Percentiles rank a stretch among this genome's conserved stretches.
Conservation (phyloP, 1,284 basidiomycete species). For the Cutaneotrichosporon arboriforme region DNA sequence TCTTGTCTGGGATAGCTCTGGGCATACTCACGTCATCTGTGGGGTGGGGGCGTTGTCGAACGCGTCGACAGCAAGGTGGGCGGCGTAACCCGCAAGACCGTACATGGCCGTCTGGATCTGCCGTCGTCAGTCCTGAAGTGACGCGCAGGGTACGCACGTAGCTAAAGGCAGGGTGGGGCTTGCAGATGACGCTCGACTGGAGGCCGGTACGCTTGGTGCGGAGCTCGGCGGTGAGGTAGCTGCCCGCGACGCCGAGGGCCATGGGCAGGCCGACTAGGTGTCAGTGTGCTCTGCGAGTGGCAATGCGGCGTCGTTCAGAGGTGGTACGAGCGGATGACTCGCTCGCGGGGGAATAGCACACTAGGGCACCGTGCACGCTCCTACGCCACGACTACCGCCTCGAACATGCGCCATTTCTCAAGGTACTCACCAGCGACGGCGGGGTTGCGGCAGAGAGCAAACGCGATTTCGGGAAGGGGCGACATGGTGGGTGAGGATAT, state of each 20-base stretch:
- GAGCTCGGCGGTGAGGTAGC: constrained; percentile 47
- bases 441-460: constrained; percentile 58
- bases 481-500: constrained; percentile 33
- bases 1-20: not conserved
- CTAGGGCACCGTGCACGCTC: no score
- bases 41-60: constrained; percentile 54
- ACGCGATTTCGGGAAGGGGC: constrained; percentile 50
- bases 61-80: constrained; percentile 59
- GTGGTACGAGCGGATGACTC: no score
- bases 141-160: constrained; percentile 3
- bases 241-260: constrained; percentile 56
- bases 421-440: constrained; percentile 53
- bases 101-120: constrained; percentile 18
- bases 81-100: constrained; percentile 65
- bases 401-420: not conserved
- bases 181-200: not conserved
- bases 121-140: not conserved
- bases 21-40: constrained; percentile 48
- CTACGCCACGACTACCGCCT: not conserved
- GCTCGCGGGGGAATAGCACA: no score
- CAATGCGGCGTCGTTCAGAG: not conserved
- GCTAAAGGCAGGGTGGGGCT: constrained; percentile 9
- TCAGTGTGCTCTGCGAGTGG: not conserved
- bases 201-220: constrained; percentile 7
- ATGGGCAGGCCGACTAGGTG: constrained; percentile 57